Base-by-base conservation (phyloP, 2,329 filamentous ascomycete genomes). In the Fusarium hostae region DNA sequence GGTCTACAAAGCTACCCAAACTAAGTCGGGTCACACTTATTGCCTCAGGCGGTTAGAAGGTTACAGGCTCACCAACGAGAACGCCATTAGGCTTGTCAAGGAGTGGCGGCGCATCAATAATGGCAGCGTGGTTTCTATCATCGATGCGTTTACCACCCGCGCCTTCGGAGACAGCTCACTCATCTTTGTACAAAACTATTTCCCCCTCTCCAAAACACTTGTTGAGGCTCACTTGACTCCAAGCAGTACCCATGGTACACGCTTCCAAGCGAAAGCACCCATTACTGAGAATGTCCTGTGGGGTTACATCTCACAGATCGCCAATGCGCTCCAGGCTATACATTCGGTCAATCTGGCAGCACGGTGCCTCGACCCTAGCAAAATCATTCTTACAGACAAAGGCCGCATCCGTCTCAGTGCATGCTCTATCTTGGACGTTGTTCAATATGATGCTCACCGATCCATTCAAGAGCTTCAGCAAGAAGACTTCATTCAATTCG, bases 101-200 rank as follows among this genome's bases (percentile, higher is more conserved):
- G 91, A 93, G 15, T 99, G 96, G 96, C 95, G 95, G 78, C 90
- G 92, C 64, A 89, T 99, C 52, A 88, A 89, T 77, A 95, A 92
- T 76, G 92, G 91, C 62, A 94, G 90, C 72, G 89, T 98, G 24
- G 95, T 98, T 34, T 92, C 91, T 1, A 89, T 97, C 12, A 91
- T 97, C 76, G 94, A 98, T 81, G 94, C 94, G 1, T 99, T 99
- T 77, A 99, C 96, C 1, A 97, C 94, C 16, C 87, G 94, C 68
- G 93, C 92, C 30, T 99, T 99, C 80, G 94, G 94, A 60, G 96
- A 98, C 80, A 97, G 94, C 81, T 98, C 96, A 6, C 87, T 99
- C 59, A 92, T 99, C 52, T 92, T 99, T 77, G 94, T 97, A 28
- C 96, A 94, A 68, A 94, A 97, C 79, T 99, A 97, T 78, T 93